These are phyloP conservation scores for Citrus maxima DNA, from an alignment of 345 rosid species.

Conservation along the genomic window DNA sequence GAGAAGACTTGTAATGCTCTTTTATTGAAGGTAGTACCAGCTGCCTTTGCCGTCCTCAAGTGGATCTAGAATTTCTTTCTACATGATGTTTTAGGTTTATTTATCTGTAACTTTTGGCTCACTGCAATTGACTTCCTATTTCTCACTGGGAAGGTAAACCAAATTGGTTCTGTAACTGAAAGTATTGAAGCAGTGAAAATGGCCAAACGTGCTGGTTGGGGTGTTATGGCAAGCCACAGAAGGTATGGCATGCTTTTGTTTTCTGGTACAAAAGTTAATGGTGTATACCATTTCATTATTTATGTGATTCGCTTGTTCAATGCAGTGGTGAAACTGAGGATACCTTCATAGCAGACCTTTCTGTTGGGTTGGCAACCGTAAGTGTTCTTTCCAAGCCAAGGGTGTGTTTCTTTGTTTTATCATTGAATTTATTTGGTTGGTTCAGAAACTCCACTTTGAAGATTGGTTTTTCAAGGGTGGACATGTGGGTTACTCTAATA, in stretches of 20 bases:
- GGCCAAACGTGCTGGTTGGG: slow-evolving; percentile 57
- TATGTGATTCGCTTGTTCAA: not conserved
- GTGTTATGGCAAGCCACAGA: slow-evolving; percentile 55
- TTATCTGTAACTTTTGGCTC: not conserved
- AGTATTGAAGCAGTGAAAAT: slow-evolving; percentile 55
- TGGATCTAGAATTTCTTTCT: not conserved
- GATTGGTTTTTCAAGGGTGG: not conserved
- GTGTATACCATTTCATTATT: not conserved
- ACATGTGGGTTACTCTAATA: not conserved
- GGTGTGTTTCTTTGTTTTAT: not conserved
- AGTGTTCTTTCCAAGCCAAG: slow-evolving; percentile 5
- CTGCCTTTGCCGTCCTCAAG: not conserved
- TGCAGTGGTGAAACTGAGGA: slow-evolving; percentile 61
- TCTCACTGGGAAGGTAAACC: slow-evolving; percentile 39
- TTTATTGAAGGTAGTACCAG: slow-evolving; percentile 41
- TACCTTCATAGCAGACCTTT: slow-evolving; percentile 57
- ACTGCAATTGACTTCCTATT: not conserved
- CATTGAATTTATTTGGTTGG: not conserved
- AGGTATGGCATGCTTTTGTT: slow-evolving; percentile 17
- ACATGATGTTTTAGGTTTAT: not conserved
- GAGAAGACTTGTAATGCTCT: slow-evolving; percentile 56
- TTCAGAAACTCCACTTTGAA: not conserved
- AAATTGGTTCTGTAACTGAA: slow-evolving; percentile 55
- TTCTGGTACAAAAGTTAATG: not conserved
- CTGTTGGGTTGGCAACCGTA: slow-evolving; percentile 57